Evolutionary conservation across 78 protist genomes (phyloP), one percentile per base, ranked within the genome.

Genomic region (Dictyostelium intermedium): DNA sequence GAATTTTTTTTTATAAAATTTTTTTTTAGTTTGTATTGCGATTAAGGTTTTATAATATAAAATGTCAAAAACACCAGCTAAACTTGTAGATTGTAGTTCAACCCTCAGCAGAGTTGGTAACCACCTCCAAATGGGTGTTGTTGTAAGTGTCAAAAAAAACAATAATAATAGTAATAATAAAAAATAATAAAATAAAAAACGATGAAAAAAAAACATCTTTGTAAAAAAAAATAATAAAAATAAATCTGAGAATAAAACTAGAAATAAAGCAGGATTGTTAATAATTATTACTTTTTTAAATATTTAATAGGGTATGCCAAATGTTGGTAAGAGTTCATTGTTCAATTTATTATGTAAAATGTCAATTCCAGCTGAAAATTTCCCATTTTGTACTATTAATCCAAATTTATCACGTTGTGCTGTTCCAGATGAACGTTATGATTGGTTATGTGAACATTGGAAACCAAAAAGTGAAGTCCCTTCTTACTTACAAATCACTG

Each of bases 341-440:
- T 99, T 99, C 98, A 98, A 98, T 77, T 85, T 93, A 16, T 83
- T 98, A 34, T 91, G 98, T 70, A 78, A 96, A 63, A 35, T 39
- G 82, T 45, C 91, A 20, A 80, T 97, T 45, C 95, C 98, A 16
- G 98, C 99, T 27, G 99, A 97, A 95, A 98, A 98, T 93, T 98
- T 82, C 83, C 99, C 99, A 25, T 99, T 99, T 97, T 98, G 99
- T 96, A 98, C 99, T 18, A 98, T 82, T 35, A 56, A 82, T 84
- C 98, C 98, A 43, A 97, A 92, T 66, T 96, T 95, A 56, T 60
- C 86, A 3, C 70, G 99, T 39, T 95, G 95, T 27, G 70, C 95
- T 34, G 98, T 99, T 13, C 99, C 99, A 14, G 99, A 99, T 74
- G 97, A 87, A 81, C 82, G 99, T 5, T 99, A 95, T 92, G 98